Evolutionary conservation across 345 rosid genomes (phyloP).

Genomic region (Boechera divaricarpa): DNA sequence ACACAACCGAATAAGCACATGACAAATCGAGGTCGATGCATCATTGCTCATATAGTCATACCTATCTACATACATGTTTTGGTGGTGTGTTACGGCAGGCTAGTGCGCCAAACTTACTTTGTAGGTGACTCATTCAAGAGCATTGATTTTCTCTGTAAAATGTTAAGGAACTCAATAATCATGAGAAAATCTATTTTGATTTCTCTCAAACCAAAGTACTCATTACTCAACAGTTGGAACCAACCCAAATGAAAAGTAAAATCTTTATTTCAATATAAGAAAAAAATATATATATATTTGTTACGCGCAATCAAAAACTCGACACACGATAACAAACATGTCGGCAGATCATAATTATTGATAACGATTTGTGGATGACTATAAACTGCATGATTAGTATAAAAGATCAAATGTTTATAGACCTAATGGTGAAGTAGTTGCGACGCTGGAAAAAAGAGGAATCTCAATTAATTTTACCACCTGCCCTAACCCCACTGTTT

Average conservation of each 20-base stretch:
- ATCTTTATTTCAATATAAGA: background rate
- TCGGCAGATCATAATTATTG: constrained; percentile 27
- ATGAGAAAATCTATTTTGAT: too few relatives aligned
- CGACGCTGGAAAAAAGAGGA: constrained; percentile 13
- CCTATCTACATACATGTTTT: too few relatives aligned
- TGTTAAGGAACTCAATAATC: too few relatives aligned
- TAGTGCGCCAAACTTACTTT: too few relatives aligned
- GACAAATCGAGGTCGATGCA: too few relatives aligned
- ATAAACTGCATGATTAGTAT: constrained; percentile 29
- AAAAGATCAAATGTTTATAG: constrained; percentile 11
- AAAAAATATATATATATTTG: background rate
- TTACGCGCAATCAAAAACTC: background rate
- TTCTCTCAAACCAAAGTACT: background rate
- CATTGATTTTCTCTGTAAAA: too few relatives aligned
- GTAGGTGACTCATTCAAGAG: too few relatives aligned
- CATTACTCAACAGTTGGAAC: background rate
- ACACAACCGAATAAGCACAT: too few relatives aligned
- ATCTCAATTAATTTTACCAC: background rate
- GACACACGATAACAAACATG: background rate
- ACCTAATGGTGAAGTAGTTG: constrained; percentile 29
- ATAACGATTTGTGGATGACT: constrained; percentile 23
- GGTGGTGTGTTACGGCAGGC: too few relatives aligned
- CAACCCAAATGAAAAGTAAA: background rate
- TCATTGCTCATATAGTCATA: too few relatives aligned
- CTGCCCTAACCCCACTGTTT: background rate